A percentile compares a stretch with the other conserved stretches of the same genome.
Evolutionary conservation across 345 rosid genomes (phyloP).

Genomic region (Gossypium raimondii): DNA sequence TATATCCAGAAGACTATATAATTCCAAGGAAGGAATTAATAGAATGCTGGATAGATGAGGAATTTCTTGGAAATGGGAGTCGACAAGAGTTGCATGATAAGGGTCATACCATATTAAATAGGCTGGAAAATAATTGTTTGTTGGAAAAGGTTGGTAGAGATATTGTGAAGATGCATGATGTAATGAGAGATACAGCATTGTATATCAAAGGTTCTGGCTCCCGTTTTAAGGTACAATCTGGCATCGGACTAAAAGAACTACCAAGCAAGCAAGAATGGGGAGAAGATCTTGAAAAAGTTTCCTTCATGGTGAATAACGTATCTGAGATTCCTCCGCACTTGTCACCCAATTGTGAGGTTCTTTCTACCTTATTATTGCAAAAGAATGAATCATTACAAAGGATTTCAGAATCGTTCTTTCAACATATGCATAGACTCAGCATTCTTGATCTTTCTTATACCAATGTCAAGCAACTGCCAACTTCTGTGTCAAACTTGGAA

Average conservation of each 20-base stretch:
- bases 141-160: not conserved
- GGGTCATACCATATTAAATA: not conserved
- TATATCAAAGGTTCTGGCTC: not conserved
- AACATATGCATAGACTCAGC: conserved; percentile 6
- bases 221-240: conserved; percentile 20
- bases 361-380: conserved; percentile 5
- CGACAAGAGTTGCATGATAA: too few species aligned
- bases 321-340: not conserved
- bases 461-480: not conserved
- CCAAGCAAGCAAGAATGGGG: conserved; percentile 21
- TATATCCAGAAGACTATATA: too few species aligned
- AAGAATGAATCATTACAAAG: fast-evolving
- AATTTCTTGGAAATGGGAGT: too few species aligned
- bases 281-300: conserved; percentile 4
- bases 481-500: conserved; percentile 1
- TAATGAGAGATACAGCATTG: conserved; percentile 25
- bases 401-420: not conserved
- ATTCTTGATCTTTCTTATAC: conserved; percentile 19
- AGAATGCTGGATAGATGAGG: too few species aligned
- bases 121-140: conserved; percentile 14
- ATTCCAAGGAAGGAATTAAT: too few species aligned
- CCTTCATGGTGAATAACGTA: not conserved
- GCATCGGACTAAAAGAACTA: not conserved
- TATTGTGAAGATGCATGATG: conserved; percentile 21
- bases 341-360: not conserved